phyloP scores from a whole-genome alignment of 352 stramenopile species.

The Saprolegnia diclina region DNA sequence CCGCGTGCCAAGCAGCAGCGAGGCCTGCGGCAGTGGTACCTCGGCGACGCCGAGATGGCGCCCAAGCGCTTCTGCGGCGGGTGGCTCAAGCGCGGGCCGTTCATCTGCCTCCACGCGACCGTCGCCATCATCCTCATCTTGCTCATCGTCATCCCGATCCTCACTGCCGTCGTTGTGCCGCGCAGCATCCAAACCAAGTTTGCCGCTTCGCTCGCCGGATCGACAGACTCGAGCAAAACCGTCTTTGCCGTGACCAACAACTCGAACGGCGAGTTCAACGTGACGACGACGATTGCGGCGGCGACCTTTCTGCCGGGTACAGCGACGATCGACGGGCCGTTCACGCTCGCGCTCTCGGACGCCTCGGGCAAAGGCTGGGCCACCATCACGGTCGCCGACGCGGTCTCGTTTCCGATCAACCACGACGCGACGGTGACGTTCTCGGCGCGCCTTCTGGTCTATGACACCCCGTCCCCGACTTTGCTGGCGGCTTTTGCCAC shows the following conservation, averaged over 20 bases:
- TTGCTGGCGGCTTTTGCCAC: constrained; percentile 2
- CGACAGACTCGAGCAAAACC: background rate
- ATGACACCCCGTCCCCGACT: constrained; percentile 3
- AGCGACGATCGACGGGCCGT: background rate
- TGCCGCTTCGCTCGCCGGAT: background rate
- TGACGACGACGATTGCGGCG: background rate
- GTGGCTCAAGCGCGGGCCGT: constrained; percentile 10
- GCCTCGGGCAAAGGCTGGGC: constrained; percentile 14
- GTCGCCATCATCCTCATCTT: background rate
- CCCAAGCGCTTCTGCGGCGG: constrained; percentile 23
- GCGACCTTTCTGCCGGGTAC: constrained; percentile 3
- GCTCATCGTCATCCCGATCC: constrained; percentile 22
- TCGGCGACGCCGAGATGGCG: background rate
- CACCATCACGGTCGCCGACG: constrained; percentile 5
- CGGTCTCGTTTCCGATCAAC: constrained; percentile 13
- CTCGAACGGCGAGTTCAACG: background rate
- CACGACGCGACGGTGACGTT: background rate
- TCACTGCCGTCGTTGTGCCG: constrained; percentile 21
- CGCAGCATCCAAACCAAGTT: constrained; percentile 24
- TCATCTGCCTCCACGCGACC: constrained; percentile 23
- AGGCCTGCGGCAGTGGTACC: constrained; percentile 16
- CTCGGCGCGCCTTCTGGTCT: constrained; percentile 9
- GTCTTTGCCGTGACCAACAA: background rate
- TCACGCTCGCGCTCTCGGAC: constrained; percentile 14
- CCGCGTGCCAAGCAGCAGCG: background rate